These are phyloP conservation scores for Mucor ambiguus DNA, from an alignment of 371 early-diverging fungal genomes.

Conservation along the genomic window DNA sequence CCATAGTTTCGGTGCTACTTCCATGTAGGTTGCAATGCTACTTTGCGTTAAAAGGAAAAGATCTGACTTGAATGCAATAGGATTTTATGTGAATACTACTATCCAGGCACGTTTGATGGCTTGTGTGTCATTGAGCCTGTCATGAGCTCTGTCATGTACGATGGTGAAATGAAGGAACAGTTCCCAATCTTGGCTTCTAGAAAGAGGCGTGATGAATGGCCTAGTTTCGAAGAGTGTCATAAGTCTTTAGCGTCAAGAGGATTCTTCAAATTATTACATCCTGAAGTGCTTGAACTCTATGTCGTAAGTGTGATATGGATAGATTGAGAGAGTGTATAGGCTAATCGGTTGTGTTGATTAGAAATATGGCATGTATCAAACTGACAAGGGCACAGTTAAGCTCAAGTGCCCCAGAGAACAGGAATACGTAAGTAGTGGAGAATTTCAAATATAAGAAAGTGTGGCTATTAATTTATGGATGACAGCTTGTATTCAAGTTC, in stretches of 20 bases:
- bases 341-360: slow-evolving; percentile 3
- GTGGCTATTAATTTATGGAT: background rate
- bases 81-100: slow-evolving; percentile 37
- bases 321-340: background rate
- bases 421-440: slow-evolving; percentile 39
- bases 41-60: slow-evolving; percentile 21
- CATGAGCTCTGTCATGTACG: slow-evolving; percentile 13
- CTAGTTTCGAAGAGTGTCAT: slow-evolving; percentile 36
- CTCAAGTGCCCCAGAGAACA: slow-evolving; percentile 43
- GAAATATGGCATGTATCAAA: slow-evolving; percentile 47
- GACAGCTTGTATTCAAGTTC: slow-evolving; percentile 27
- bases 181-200: slow-evolving; percentile 17
- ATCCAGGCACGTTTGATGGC: slow-evolving; percentile 42
- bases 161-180: slow-evolving; percentile 9
- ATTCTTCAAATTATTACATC: slow-evolving; percentile 42
- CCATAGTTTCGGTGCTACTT: slow-evolving; percentile 49
- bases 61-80: slow-evolving; percentile 13
- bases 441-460: background rate
- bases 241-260: slow-evolving; percentile 22
- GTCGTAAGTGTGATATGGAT: slow-evolving; percentile 27
- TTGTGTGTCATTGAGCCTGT: slow-evolving; percentile 40
- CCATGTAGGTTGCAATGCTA: slow-evolving; percentile 32
- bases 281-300: slow-evolving; percentile 41
- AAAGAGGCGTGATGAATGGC: slow-evolving; percentile 37
- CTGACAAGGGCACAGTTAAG: slow-evolving; percentile 41